Base-by-base conservation (phyloP, 441 rosid genomes). In the Brassica balearica region DNA sequence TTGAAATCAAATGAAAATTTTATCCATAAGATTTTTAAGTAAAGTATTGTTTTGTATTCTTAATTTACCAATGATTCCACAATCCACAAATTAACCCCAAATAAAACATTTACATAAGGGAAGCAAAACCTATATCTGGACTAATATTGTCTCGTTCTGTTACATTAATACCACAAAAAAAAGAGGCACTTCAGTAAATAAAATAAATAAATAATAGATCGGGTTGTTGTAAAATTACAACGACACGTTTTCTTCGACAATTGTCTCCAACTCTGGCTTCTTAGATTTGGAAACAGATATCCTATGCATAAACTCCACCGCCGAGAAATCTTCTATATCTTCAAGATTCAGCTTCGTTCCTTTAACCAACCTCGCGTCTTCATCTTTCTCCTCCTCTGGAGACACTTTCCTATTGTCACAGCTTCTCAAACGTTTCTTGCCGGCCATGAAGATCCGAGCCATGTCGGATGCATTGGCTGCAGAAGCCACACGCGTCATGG, bases 211-310 rank as follows among this genome's bases (percentile, higher is more conserved):
- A 11, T 11, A 53, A 32, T 3, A 8, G 43, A 22, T 10, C 3
- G 20, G 41, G 6, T 58, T 25, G 66, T 25, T 25, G n/a, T 72
- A 22, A 9, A 17, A 55, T 55, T 55, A 55, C 60, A 55, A 78
- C 2, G 78, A 55, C 74, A 73, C 46, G 9, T 67, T 73, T 48
- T 75, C 80, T 76, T 93, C 97, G 4, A 72, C 84, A 5, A 93
- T 93, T 0, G 97, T 91, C 70, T 89, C 93, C 82, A 92, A 73
- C 79, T 80, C 55, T 48, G 97, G 95, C 77, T 89, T 92, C 89
- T 79, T 92, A 15, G 97, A 92, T 80, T 89, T 90, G 0, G 93
- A 83, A 77, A 90, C 82, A 11, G 98, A 91, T 73, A 89, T 69
- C 11, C 93, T 72, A 59, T 86, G 85, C 75, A 69, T 82, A 71